Percentiles rank a stretch among this genome's conserved stretches.
Evolutionary conservation across 139 green algal genomes (phyloP).

Genomic region (Chlorella sp.): DNA sequence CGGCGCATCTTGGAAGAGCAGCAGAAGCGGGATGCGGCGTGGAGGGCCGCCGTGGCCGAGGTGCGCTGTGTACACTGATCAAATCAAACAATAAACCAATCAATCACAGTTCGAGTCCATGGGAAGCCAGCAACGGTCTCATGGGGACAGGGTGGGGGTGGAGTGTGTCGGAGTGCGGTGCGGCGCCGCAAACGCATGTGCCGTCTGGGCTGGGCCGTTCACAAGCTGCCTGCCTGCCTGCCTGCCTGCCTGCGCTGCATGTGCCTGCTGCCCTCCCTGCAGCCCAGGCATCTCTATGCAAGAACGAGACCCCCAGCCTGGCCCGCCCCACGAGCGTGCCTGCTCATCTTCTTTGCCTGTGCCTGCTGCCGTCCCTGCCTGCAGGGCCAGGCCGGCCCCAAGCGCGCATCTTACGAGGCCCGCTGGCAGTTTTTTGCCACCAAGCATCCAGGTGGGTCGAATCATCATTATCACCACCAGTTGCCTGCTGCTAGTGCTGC

Average conservation of each 20-base stretch:
- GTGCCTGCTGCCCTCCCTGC: background rate
- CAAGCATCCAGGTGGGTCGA: background rate
- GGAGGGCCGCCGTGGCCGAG: conserved; percentile 56
- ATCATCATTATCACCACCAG: too few relatives aligned
- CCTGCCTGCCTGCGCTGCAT: background rate
- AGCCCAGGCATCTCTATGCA: too few relatives aligned
- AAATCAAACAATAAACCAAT: too few relatives aligned
- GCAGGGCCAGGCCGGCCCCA: conserved; percentile 54
- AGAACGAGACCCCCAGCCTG: too few relatives aligned
- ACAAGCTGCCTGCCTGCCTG: background rate
- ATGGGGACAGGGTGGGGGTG: too few relatives aligned
- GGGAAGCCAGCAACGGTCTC: too few relatives aligned
- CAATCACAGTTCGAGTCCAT: too few relatives aligned
- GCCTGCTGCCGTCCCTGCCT: background rate
- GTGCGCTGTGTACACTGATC: background rate
- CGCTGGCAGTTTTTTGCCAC: conserved; percentile 51
- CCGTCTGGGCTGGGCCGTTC: too few relatives aligned
- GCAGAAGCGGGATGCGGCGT: conserved; percentile 50
- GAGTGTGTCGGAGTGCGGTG: too few relatives aligned
- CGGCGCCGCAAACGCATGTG: too few relatives aligned
- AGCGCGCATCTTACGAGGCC: conserved; percentile 55
- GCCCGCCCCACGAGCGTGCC: background rate
- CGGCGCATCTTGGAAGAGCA: conserved; percentile 59
- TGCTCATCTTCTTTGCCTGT: background rate
- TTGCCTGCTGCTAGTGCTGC: too few relatives aligned